Conservation (phyloP, 441 rosid genomes). For the Erysimum cheiri region DNA sequence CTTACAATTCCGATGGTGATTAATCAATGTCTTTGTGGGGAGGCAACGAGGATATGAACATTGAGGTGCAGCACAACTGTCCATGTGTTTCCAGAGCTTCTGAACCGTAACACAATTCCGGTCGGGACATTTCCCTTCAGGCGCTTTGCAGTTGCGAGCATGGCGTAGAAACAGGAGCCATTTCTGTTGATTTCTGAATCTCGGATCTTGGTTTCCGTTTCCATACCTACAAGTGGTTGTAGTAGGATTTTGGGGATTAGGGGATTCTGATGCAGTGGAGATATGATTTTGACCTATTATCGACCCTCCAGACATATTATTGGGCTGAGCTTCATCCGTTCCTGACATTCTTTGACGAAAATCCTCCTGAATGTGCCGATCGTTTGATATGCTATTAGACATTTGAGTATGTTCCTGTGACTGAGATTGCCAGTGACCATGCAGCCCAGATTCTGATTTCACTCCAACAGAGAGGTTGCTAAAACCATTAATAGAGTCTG, state of each 20-base stretch:
- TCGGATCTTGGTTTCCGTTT: constrained; percentile 70
- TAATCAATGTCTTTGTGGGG: constrained; percentile 74
- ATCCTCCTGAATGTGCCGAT: constrained; percentile 81
- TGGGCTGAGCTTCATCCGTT: constrained; percentile 83
- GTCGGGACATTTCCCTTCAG: constrained; percentile 90
- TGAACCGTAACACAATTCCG: constrained; percentile 71
- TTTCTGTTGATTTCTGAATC: constrained; percentile 78
- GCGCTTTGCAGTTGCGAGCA: constrained; percentile 88
- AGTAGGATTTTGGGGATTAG: constrained; percentile 53
- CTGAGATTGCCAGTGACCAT: constrained; percentile 70
- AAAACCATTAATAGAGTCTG: constrained; percentile 66
- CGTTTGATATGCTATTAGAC: constrained; percentile 57
- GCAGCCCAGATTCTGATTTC: constrained; percentile 62
- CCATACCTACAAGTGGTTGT: constrained; percentile 60
- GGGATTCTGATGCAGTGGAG: constrained; percentile 57
- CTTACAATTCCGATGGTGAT: constrained; percentile 74
- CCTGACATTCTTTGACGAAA: constrained; percentile 78
- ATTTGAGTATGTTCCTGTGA: constrained; percentile 62
- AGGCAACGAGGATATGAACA: constrained; percentile 88
- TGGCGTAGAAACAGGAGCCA: constrained; percentile 96
- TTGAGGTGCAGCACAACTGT: constrained; percentile 62
- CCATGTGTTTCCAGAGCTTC: constrained; percentile 84
- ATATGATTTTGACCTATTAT: constrained; percentile 53
- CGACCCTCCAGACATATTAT: constrained; percentile 74
- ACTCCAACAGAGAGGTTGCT: constrained; percentile 59